Evolutionary conservation across 2,329 filamentous ascomycete genomes (phyloP).

Genomic region (Annulohypoxylon truncatum): DNA sequence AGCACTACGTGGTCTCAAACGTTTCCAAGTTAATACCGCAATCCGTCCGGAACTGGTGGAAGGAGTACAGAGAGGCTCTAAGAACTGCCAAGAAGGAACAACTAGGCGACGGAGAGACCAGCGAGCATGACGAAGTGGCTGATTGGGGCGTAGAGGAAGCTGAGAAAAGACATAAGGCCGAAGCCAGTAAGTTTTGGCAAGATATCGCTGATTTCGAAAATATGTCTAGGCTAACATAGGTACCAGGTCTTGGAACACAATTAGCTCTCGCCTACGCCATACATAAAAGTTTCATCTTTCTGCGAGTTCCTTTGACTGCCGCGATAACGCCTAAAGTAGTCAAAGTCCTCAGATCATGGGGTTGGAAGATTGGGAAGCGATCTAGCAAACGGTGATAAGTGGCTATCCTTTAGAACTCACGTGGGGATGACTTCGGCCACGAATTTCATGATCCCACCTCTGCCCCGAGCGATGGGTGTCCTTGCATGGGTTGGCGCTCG

Average conservation of each 20-base stretch:
- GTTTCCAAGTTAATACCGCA: conserved; percentile 71
- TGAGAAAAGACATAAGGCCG: conserved; percentile 68
- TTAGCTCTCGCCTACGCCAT: conserved; percentile 94
- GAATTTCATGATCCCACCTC: background rate
- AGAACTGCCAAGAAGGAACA: conserved; percentile 59
- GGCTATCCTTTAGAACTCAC: conserved; percentile 1
- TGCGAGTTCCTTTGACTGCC: conserved; percentile 91
- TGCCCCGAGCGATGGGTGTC: background rate
- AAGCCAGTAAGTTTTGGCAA: conserved; percentile 75
- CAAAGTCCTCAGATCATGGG: conserved; percentile 85
- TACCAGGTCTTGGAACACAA: conserved; percentile 76
- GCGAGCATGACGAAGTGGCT: conserved; percentile 62
- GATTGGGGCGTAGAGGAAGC: conserved; percentile 73
- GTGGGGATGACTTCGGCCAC: background rate
- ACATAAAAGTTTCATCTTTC: conserved; percentile 97
- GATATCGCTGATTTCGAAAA: background rate
- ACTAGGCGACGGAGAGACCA: conserved; percentile 57
- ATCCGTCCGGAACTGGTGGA: conserved; percentile 65
- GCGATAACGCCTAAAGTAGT: conserved; percentile 96
- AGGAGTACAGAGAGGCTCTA: conserved; percentile 60
- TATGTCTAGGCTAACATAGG: conserved; percentile 35
- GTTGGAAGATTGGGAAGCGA: conserved; percentile 92
- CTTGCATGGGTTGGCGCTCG: background rate
- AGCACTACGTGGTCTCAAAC: conserved; percentile 73
- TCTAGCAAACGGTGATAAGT: conserved; percentile 42